These are phyloP conservation scores for Hygrophila difformis DNA, from an alignment of 257 asterid species.

Conservation along the genomic window DNA sequence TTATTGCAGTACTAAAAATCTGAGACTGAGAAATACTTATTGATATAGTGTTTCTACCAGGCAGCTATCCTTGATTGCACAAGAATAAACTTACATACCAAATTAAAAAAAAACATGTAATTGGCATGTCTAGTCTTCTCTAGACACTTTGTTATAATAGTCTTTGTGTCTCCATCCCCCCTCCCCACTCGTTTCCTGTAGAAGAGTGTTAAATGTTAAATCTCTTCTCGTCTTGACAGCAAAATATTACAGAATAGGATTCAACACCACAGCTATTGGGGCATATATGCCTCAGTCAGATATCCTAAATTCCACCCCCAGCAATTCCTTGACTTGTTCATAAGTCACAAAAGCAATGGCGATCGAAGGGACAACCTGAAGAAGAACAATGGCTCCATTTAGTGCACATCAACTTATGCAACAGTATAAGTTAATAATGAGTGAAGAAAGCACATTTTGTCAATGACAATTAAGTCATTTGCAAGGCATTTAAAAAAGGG, in stretches of 20 bases:
- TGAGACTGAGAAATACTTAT: too few relatives aligned
- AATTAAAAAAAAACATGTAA: constrained; percentile 1
- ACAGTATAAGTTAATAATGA: too few relatives aligned
- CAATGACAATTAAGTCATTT: too few relatives aligned
- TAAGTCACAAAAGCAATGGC: constrained; percentile 87
- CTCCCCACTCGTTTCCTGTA: too few relatives aligned
- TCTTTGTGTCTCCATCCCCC: too few relatives aligned
- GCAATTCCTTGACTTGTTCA: constrained; percentile 67
- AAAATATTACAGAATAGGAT: constrained; percentile 21
- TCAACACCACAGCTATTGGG: neutral
- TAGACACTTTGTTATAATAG: too few relatives aligned
- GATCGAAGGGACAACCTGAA: constrained; percentile 83
- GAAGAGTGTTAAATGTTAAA: constrained; percentile 3
- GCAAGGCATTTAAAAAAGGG: too few relatives aligned
- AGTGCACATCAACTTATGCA: constrained; percentile 3
- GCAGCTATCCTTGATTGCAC: constrained; percentile 12
- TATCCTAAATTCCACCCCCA: constrained; percentile 69
- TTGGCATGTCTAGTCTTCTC: too few relatives aligned
- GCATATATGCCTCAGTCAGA: constrained; percentile 41
- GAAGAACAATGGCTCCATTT: neutral
- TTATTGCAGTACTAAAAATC: constrained; percentile 22
- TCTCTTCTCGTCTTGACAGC: constrained; percentile 15
- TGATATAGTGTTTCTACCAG: constrained; percentile 18
- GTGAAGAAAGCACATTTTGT: too few relatives aligned
- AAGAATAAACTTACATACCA: neutral